phyloP scores from a whole-genome alignment of 495 filamentous ascomycete genomes.

The Immersiella caudata region DNA sequence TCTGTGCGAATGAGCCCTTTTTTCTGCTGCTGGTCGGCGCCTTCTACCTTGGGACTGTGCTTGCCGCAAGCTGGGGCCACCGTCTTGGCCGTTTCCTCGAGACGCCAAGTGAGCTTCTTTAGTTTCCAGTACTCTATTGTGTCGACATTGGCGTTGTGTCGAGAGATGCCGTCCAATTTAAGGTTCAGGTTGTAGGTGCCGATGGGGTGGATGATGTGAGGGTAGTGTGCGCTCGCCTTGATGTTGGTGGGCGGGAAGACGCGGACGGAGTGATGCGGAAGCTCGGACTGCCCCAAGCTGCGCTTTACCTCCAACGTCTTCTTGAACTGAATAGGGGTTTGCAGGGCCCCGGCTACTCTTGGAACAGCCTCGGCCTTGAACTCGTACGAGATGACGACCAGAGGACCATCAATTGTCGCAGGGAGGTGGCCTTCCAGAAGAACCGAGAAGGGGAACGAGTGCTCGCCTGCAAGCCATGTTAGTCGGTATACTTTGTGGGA shows the following conservation, averaged over 20 bases:
- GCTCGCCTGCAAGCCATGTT: slow-evolving; percentile 49
- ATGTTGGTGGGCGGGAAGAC: slow-evolving; percentile 97
- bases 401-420: slow-evolving; percentile 70
- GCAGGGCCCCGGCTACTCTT: slow-evolving; percentile 40
- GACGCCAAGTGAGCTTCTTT: slow-evolving; percentile 87
- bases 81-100: slow-evolving; percentile 82
- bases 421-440: slow-evolving; percentile 86
- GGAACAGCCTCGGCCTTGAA: slow-evolving; percentile 77
- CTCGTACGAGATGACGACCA: slow-evolving; percentile 77
- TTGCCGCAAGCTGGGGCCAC: slow-evolving; percentile 80
- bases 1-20: slow-evolving; percentile 83
- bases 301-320: slow-evolving; percentile 72
- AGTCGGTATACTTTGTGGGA: slow-evolving; percentile 16
- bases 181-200: slow-evolving; percentile 79
- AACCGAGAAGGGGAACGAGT: slow-evolving; percentile 90
- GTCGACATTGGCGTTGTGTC: slow-evolving; percentile 56
- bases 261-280: slow-evolving; percentile 79
- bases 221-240: slow-evolving; percentile 76
- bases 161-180: slow-evolving; percentile 76
- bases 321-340: slow-evolving; percentile 57
- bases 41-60: slow-evolving; percentile 68
- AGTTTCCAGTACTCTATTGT: slow-evolving; percentile 77
- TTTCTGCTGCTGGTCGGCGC: slow-evolving; percentile 49
- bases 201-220: slow-evolving; percentile 83
- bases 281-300: slow-evolving; percentile 60